A percentile compares a stretch with the other conserved stretches of the same genome.
These are phyloP conservation scores for Evansstolkia leycettana DNA, from an alignment of 495 filamentous ascomycete species.

Conservation along the genomic window DNA sequence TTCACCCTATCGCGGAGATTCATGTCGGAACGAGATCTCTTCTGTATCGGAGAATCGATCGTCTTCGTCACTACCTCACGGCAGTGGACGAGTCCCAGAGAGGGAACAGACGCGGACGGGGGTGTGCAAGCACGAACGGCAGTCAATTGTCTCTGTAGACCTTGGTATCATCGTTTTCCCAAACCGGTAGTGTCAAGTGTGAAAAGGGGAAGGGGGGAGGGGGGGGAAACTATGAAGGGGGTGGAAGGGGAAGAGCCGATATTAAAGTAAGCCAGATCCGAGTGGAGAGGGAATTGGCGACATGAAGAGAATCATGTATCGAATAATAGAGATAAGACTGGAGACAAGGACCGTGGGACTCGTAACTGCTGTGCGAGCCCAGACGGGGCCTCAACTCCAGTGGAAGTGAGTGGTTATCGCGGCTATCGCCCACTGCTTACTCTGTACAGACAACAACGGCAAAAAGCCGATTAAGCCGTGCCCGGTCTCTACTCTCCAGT, in stretches of 20 bases:
- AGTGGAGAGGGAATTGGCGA: background rate
- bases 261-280: slow-evolving; percentile 1
- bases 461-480: too few relatives aligned
- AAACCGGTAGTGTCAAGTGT: slow-evolving; percentile 5
- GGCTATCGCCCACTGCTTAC: too few relatives aligned
- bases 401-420: too few relatives aligned
- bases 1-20: slow-evolving; percentile 33
- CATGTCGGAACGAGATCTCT: slow-evolving; percentile 12
- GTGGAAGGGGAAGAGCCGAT: background rate
- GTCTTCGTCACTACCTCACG: slow-evolving; percentile 10
- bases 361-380: too few relatives aligned
- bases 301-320: background rate
- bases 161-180: slow-evolving; percentile 18
- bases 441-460: too few relatives aligned
- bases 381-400: too few relatives aligned
- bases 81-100: slow-evolving; percentile 22
- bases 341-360: too few relatives aligned
- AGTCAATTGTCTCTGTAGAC: slow-evolving; percentile 9
- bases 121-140: slow-evolving; percentile 25
- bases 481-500: too few relatives aligned
- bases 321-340: too few relatives aligned
- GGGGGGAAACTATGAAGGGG: slow-evolving; percentile 1
- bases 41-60: slow-evolving; percentile 6
- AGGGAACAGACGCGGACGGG: slow-evolving; percentile 22
- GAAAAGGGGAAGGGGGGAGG: slow-evolving; percentile 2